These are phyloP conservation scores for Raddia distichophylla DNA, from an alignment of 176 grass and related monocot genomes.

Conservation along the genomic window DNA sequence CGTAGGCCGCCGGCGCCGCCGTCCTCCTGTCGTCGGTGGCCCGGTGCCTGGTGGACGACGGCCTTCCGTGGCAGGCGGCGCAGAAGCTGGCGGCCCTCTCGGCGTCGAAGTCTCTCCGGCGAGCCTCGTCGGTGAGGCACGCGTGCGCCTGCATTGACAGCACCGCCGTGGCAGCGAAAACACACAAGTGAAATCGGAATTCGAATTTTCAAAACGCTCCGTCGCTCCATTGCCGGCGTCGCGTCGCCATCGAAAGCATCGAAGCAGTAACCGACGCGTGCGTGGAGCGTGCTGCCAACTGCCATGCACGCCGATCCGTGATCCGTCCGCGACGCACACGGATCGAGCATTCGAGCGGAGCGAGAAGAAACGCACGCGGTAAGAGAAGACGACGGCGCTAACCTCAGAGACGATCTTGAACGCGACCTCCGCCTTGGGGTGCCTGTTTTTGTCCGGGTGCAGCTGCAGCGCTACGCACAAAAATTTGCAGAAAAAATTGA, in stretches of 20 bases:
- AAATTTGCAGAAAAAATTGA: neutral
- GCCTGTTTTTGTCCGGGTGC: constrained; percentile 97
- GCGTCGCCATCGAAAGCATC: too few species aligned
- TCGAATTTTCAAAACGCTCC: too few species aligned
- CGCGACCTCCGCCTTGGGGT: constrained; percentile 80
- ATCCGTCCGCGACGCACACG: neutral
- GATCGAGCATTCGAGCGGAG: neutral
- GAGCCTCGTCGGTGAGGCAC: constrained; percentile 67
- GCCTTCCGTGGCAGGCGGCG: constrained; percentile 49
- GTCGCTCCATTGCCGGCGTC: too few species aligned
- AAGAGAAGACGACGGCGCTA: neutral
- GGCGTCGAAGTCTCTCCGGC: constrained; percentile 59
- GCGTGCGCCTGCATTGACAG: constrained; percentile 60
- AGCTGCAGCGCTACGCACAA: constrained; percentile 69
- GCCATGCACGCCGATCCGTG: neutral
- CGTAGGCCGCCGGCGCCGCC: neutral
- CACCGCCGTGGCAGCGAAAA: neutral
- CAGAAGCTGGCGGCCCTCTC: constrained; percentile 61
- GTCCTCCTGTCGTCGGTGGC: constrained; percentile 5
- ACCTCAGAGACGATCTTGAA: constrained; percentile 98
- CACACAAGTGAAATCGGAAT: too few species aligned
- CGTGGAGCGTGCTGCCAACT: neutral
- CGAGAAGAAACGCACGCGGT: neutral
- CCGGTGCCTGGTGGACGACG: neutral
- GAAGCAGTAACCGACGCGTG: too few species aligned